Base-by-base conservation (phyloP, 2,329 filamentous ascomycete genomes). In the Fusarium globosum region DNA sequence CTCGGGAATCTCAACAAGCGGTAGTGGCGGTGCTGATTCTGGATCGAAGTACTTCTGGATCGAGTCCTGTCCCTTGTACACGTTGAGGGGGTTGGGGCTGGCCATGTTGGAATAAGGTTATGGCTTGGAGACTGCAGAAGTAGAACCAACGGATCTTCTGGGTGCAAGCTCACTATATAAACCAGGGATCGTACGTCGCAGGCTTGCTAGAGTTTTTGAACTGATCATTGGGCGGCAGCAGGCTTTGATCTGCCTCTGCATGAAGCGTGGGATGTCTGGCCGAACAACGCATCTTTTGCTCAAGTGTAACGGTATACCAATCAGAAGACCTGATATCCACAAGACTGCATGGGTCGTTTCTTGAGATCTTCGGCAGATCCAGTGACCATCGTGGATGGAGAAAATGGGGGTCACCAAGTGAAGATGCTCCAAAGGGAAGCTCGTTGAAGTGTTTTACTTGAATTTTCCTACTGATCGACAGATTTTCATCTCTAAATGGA, bases 31-130 rank as follows among this genome's bases (percentile, higher is more conserved):
- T 30, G 86, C 83, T 2, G 79, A 82, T 61, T 91, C 88, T 0
- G 90, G 89, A 69, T 91, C 82, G 72, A 89, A 91, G 78, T 90
- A 92, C 26, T 89, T 81, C 52, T 82, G 85, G 65, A 92, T 76
- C 9, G 89, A 87, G 73, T 90, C 84, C 14, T 87, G 84, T 7
- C 90, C 90, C 43, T 82, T 86, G 78, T 88, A 92, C 16, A 90
- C 86, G 75, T 92, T 91, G 59, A 85, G 79, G 35, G 65, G 75
- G 59, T 82, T 82, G 18, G 60, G 65, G 42, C 46, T 73, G 45
- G 65, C 70, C 69, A 81, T 78, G 23, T 49, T 74, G 63, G 30
- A 61, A 39, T 41, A 49, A 60, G 33, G 33, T n/a, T 55, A 26
- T 59, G 43, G 43, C 21, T 66, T 46, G 14, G 4, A 38, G 39